Base-by-base conservation (phyloP, 2,329 filamentous ascomycete genomes). In the Penicillium sp. region DNA sequence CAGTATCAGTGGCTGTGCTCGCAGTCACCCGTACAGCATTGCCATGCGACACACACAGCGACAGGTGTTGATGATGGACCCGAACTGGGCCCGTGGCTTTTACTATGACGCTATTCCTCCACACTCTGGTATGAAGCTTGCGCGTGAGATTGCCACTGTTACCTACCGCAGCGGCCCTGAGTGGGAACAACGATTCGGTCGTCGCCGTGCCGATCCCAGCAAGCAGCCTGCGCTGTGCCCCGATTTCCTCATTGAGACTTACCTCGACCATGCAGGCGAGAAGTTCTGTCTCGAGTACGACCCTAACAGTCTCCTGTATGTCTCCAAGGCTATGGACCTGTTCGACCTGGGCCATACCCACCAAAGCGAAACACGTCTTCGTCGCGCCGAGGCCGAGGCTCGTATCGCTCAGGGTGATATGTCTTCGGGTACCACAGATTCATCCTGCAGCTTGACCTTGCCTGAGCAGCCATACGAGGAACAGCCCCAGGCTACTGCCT, bases 11-110 rank as follows among this genome's bases (percentile, higher is more conserved):
- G 95, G 93, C 13, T 99, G 95, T 74, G 95, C 93, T 0, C 84
- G 95, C 62, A 96, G 90, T 66, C 95, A 99, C 73, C 95, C 95
- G 0, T 99, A 99, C 79, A 96, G 93, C 74, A 96, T 99, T 72
- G 95, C 95, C 33, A 97, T 99, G 93, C 87, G 95, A 53, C 95
- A 99, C 76, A 96, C 93, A 0, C 95, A 99, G 76, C 87, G 95
- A 27, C 95, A 98, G 78, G 95, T 97, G 1, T 84, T 99, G 48
- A 98, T 99, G 93, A 97, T 97, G 89, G 95, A 99, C 69, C 92
- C 93, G 2, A 92, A 96, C 69, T 99, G 95, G 95, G 90, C 91
- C 65, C 86, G 95, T 35, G 95, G 95, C 2, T 96, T 93, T 78
- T 98, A 98, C 80, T 96, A 96, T 72, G 89, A 88, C 68, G 79